Conservation (phyloP, 2,329 filamentous ascomycete species). For the Metarhizium robertsii region DNA sequence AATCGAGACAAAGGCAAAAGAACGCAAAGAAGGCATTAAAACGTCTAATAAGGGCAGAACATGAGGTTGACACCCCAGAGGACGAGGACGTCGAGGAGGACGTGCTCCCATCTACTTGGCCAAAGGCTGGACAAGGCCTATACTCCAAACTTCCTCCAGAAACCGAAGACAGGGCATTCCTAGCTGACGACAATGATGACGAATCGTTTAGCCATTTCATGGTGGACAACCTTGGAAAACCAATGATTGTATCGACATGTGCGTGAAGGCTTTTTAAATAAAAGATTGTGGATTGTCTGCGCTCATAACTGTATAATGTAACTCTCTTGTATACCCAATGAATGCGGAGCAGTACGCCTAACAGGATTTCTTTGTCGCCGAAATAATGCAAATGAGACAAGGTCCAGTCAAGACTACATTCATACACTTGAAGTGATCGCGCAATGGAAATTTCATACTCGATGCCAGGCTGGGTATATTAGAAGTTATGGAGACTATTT, state of each 20-base stretch:
- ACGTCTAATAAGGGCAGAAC: constrained; percentile 16
- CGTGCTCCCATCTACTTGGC: constrained; percentile 29
- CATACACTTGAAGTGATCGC: no score
- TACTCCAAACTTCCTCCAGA: constrained; percentile 29
- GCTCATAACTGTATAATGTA: no score
- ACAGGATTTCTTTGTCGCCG: no score
- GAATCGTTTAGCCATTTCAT: constrained; percentile 35
- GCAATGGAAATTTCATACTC: no score
- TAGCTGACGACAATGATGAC: constrained; percentile 30
- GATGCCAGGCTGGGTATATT: constrained; percentile 1
- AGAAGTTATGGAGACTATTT: not conserved
- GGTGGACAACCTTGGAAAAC: constrained; percentile 27
- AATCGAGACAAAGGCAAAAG: constrained; percentile 21
- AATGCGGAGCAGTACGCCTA: no score
- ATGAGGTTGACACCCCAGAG: constrained; percentile 17
- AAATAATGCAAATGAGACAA: no score
- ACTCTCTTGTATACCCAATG: no score
- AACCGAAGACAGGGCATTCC: constrained; percentile 24
- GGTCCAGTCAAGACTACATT: no score
- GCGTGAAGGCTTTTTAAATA: constrained; percentile 8
- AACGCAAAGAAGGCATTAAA: constrained; percentile 24
- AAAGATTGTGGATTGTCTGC: not conserved
- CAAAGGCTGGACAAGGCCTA: constrained; percentile 27
- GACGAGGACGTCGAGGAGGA: constrained; percentile 15
- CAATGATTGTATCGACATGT: constrained; percentile 22